Evolutionary conservation across 2,329 filamentous ascomycete species (phyloP).

Genomic region (Monilinia fructicola): DNA sequence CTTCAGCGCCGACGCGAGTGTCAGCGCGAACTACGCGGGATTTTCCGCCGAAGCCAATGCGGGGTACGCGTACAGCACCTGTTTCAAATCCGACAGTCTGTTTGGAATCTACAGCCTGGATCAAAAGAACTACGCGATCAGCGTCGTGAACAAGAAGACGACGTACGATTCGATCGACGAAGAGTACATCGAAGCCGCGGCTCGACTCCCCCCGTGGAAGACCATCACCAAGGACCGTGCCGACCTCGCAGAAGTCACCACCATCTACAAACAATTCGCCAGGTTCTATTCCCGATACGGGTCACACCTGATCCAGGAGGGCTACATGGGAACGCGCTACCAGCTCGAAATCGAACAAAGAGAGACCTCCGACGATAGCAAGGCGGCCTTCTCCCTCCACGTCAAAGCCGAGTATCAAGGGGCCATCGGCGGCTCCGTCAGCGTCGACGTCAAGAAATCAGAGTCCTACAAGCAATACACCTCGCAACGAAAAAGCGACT

Average conservation of each 20-base stretch:
- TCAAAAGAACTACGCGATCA: not conserved
- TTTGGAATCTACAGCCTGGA: not conserved
- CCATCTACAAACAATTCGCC: not conserved
- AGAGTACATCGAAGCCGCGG: not conserved
- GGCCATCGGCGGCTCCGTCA: not conserved
- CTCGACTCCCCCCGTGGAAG: not conserved
- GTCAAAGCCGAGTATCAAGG: not conserved
- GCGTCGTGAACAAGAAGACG: not conserved
- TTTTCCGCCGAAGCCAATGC: not conserved
- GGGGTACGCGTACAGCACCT: not conserved
- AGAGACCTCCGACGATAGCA: not conserved
- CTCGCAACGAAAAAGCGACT: too few relatives aligned
- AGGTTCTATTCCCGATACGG: not conserved
- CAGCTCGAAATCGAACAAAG: not conserved
- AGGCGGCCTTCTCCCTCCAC: not conserved
- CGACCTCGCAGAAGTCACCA: not conserved
- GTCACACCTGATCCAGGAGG: not conserved
- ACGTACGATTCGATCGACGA: not conserved
- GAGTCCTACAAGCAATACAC: too few relatives aligned
- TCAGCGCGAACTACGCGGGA: not conserved
- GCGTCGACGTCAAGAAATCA: not conserved
- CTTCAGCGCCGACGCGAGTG: not conserved
- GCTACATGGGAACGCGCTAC: not conserved
- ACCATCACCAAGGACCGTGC: not conserved
- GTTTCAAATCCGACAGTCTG: not conserved